A percentile compares a stretch with the other conserved stretches of the same genome.
Conservation (phyloP, 352 stramenopile species). For the Peronospora farinosa region DNA sequence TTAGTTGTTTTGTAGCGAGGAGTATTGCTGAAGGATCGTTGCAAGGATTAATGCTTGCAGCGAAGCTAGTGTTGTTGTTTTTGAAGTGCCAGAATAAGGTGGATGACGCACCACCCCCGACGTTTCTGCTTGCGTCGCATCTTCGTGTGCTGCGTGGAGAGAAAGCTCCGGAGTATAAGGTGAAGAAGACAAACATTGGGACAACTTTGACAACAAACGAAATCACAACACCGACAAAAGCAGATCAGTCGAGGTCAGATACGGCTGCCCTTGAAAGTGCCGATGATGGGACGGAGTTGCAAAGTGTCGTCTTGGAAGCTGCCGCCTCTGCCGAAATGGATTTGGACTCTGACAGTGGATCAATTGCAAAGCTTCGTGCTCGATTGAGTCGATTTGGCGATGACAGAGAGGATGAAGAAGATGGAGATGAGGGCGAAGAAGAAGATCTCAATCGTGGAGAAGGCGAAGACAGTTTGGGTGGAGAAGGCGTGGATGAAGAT, state of each 20-base stretch:
- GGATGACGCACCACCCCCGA: conserved; percentile 10
- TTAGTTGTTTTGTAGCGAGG: conserved; percentile 66
- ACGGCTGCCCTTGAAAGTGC: conserved; percentile 15
- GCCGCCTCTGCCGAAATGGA: conserved; percentile 47
- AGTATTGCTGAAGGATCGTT: conserved; percentile 72
- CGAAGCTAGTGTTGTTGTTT: conserved; percentile 60
- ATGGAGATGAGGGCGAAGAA: conserved; percentile 52
- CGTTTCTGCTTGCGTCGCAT: conserved; percentile 58
- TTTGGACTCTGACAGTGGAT: conserved; percentile 57
- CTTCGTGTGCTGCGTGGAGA: conserved; percentile 69
- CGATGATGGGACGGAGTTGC: conserved; percentile 32
- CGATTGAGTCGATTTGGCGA: conserved; percentile 66
- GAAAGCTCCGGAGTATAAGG: conserved; percentile 43
- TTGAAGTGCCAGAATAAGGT: conserved; percentile 25
- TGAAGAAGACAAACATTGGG: conserved; percentile 9
- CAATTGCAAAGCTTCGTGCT: conserved; percentile 53
- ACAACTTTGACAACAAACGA: conserved; percentile 23
- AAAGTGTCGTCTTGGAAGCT: conserved; percentile 23
- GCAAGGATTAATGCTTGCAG: conserved; percentile 65
- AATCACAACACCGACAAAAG: conserved; percentile 27
- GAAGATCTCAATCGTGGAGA: conserved; percentile 44
- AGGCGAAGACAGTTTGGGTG: conserved; percentile 39
- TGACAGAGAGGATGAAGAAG: conserved; percentile 54
- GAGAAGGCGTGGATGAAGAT: conserved; percentile 82
- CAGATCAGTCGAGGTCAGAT: conserved; percentile 24